phyloP scores from a whole-genome alignment of 768 basidiomycete species.

The Lyophyllum atratum region DNA sequence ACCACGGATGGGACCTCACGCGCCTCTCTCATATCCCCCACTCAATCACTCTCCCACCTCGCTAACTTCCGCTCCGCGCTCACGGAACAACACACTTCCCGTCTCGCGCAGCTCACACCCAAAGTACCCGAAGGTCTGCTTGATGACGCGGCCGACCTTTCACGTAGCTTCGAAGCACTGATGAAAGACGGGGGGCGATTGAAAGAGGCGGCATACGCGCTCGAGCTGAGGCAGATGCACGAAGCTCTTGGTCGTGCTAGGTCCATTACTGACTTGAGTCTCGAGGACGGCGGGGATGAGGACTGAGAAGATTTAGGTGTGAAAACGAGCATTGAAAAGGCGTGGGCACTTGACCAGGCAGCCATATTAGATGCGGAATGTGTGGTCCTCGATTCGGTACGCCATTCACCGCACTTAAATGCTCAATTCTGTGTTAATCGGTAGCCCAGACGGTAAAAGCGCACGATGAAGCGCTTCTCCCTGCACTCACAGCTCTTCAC shows the following conservation, averaged over 20 bases:
- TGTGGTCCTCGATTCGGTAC: constrained; percentile 27
- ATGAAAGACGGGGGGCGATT: background rate
- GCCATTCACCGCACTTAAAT: background rate
- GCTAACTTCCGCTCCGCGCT: constrained; percentile 14
- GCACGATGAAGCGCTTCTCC: constrained; percentile 23
- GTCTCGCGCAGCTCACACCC: constrained; percentile 2
- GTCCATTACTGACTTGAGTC: background rate
- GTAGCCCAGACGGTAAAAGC: background rate
- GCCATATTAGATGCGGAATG: constrained; percentile 22
- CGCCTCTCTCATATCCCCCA: background rate
- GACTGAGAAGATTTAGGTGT: constrained; percentile 18
- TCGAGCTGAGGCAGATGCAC: constrained; percentile 12
- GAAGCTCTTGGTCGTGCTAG: constrained; percentile 3
- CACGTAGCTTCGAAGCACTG: background rate
- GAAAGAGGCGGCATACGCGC: constrained; percentile 15
- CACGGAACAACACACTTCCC: constrained; percentile 1
- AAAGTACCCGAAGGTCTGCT: constrained; percentile 1
- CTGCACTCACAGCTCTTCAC: constrained; percentile 25
- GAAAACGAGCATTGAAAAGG: constrained; percentile 22
- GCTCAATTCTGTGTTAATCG: background rate
- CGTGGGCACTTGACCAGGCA: constrained; percentile 33
- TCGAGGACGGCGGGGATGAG: background rate
- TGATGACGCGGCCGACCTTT: constrained; percentile 1
- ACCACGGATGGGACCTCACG: background rate
- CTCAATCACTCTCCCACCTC: constrained; percentile 5